Percentiles rank a stretch among this genome's conserved stretches.
Conservation (phyloP, 371 early-diverging fungal species). For the Lichtheimia corymbifera region DNA sequence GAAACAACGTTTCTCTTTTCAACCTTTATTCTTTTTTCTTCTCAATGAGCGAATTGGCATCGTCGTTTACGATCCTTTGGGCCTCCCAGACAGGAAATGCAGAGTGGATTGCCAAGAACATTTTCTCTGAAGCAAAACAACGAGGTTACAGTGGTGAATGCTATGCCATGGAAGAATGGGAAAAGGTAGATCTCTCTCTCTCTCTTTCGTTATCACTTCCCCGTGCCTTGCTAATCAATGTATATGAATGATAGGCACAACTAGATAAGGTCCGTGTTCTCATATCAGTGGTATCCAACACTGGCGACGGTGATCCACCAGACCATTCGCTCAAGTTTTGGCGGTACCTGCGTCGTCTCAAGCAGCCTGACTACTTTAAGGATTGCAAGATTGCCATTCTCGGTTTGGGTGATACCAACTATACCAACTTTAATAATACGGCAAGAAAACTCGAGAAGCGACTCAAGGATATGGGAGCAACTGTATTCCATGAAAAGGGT, state of each 20-base stretch:
- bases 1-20: neutral
- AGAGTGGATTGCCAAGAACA: conserved; percentile 86
- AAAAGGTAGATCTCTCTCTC: conserved; percentile 46
- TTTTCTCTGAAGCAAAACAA: conserved; percentile 71
- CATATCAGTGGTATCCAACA: conserved; percentile 87
- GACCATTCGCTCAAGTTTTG: conserved; percentile 90
- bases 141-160: conserved; percentile 70
- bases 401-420: conserved; percentile 91
- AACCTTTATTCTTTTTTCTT: neutral
- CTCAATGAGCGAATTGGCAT: conserved; percentile 22
- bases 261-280: conserved; percentile 56
- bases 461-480: conserved; percentile 74
- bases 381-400: conserved; percentile 54
- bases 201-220: neutral
- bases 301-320: conserved; percentile 96
- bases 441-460: conserved; percentile 78
- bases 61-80: conserved; percentile 62
- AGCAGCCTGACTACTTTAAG: conserved; percentile 52
- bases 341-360: conserved; percentile 73
- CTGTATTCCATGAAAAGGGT: conserved; percentile 71
- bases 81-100: conserved; percentile 95
- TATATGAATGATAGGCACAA: conserved; percentile 23
- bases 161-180: conserved; percentile 72
- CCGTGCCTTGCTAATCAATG: neutral
- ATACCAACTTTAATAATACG: conserved; percentile 86